These are phyloP conservation scores for Cicer judaicum DNA, from an alignment of 306 rosid genomes.

Conservation along the genomic window DNA sequence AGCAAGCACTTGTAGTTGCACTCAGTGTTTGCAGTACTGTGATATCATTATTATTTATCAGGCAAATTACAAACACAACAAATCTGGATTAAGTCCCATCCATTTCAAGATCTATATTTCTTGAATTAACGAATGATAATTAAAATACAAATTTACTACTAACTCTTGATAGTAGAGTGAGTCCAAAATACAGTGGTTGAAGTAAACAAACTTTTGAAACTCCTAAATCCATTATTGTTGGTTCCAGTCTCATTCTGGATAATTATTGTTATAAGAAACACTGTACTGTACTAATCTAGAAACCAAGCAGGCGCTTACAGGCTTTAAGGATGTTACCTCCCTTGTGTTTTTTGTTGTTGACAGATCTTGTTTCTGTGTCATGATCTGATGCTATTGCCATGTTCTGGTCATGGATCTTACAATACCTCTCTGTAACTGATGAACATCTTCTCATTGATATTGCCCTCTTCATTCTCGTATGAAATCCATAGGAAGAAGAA, in stretches of 20 bases:
- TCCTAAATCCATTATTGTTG: too few relatives aligned
- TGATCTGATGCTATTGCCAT: constrained; percentile 48
- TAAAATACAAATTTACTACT: too few relatives aligned
- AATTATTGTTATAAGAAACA: not conserved
- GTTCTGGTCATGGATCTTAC: constrained; percentile 76
- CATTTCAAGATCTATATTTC: too few relatives aligned
- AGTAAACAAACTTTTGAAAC: too few relatives aligned
- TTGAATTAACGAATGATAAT: too few relatives aligned
- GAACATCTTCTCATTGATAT: constrained; percentile 81
- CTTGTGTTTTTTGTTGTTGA: constrained; percentile 13
- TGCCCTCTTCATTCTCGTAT: constrained; percentile 60
- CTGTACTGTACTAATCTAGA: constrained; percentile 8
- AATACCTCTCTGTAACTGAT: constrained; percentile 74
- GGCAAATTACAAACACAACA: not conserved
- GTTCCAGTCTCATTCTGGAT: not conserved
- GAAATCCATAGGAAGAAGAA: constrained; percentile 41
- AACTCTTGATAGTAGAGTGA: too few relatives aligned
- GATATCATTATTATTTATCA: not conserved
- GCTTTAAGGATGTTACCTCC: constrained; percentile 69
- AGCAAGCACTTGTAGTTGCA: not conserved
- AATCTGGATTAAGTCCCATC: not conserved
- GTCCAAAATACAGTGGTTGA: too few relatives aligned
- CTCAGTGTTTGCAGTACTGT: not conserved
- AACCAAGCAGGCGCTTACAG: constrained; percentile 73
- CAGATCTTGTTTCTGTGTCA: constrained; percentile 31